Percentiles rank a stretch among this genome's conserved stretches.
These are phyloP conservation scores for Pyrus pyrifolia DNA, from an alignment of 306 rosid genomes.

Conservation along the genomic window DNA sequence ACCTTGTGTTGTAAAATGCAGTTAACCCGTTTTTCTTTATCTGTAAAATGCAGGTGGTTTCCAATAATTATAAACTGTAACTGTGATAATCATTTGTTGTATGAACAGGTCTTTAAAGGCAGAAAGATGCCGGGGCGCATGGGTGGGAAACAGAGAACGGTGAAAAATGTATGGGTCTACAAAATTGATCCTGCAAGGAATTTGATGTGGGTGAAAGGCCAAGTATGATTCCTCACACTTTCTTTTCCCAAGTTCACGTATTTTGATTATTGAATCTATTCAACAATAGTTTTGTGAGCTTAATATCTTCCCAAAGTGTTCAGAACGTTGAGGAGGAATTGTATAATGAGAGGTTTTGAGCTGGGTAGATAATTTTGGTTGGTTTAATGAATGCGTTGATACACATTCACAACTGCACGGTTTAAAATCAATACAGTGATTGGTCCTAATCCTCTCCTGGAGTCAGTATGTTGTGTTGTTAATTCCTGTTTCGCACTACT, in stretches of 20 bases:
- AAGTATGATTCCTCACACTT: slow-evolving; percentile 41
- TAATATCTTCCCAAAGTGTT: background rate
- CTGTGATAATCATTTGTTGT: background rate
- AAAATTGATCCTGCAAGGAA: slow-evolving; percentile 91
- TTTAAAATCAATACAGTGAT: background rate
- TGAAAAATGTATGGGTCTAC: slow-evolving; percentile 88
- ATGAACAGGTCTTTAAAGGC: slow-evolving; percentile 68
- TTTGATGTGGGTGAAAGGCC: slow-evolving; percentile 94
- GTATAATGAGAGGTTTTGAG: background rate
- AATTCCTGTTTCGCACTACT: background rate
- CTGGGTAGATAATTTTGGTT: background rate
- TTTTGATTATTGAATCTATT: background rate
- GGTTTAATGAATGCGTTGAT: background rate
- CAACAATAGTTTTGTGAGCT: background rate
- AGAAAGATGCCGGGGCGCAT: slow-evolving; percentile 92
- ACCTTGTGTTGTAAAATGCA: too few relatives aligned
- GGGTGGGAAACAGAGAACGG: slow-evolving; percentile 90
- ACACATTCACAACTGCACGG: background rate
- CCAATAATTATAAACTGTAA: background rate
- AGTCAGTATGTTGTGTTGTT: background rate
- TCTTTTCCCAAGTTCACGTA: background rate
- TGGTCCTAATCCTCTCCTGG: background rate
- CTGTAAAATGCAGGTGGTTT: background rate
- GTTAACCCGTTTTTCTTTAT: too few relatives aligned
- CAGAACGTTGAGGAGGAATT: background rate